Evolutionary conservation across 371 early-diverging fungal genomes (phyloP).

Genomic region (Parasitella parasitica): DNA sequence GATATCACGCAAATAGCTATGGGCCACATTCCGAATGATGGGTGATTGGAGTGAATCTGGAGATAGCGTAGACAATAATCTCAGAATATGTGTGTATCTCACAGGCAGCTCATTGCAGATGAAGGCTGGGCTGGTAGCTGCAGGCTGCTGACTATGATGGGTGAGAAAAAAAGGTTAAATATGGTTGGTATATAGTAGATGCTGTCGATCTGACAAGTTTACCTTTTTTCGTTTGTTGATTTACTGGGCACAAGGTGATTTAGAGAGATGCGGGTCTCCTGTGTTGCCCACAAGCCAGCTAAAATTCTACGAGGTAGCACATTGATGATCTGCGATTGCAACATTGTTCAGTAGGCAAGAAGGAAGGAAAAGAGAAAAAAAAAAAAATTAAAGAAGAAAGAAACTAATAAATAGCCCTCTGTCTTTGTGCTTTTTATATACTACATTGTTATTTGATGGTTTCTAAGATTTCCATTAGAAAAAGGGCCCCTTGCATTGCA

Average conservation of each 20-base stretch:
- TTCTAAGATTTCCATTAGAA: constrained; percentile 18
- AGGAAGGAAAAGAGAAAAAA: constrained; percentile 5
- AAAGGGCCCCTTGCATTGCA: constrained; percentile 19
- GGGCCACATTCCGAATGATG: constrained; percentile 37
- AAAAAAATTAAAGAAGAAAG: not conserved
- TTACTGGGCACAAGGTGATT: not conserved
- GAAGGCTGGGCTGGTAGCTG: constrained; percentile 57
- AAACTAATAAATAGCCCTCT: too few species aligned
- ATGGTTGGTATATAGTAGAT: not conserved
- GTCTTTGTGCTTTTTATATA: constrained; percentile 5
- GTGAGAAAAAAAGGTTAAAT: not conserved
- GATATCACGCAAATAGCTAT: constrained; percentile 47
- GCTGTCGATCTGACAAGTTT: not conserved
- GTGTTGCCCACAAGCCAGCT: constrained; percentile 39
- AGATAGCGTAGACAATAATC: constrained; percentile 42
- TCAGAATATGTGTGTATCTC: constrained; percentile 65
- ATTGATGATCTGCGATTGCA: constrained; percentile 44
- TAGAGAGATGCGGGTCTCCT: constrained; percentile 44
- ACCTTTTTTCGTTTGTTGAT: not conserved
- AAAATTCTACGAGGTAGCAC: constrained; percentile 39
- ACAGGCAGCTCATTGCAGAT: constrained; percentile 70
- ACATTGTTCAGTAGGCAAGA: constrained; percentile 18
- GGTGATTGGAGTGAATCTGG: constrained; percentile 36
- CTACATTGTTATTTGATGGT: not conserved
- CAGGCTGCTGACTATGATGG: constrained; percentile 19